Evolutionary conservation across 2,329 filamentous ascomycete genomes (phyloP).

Genomic region (Aspergillus ustus): DNA sequence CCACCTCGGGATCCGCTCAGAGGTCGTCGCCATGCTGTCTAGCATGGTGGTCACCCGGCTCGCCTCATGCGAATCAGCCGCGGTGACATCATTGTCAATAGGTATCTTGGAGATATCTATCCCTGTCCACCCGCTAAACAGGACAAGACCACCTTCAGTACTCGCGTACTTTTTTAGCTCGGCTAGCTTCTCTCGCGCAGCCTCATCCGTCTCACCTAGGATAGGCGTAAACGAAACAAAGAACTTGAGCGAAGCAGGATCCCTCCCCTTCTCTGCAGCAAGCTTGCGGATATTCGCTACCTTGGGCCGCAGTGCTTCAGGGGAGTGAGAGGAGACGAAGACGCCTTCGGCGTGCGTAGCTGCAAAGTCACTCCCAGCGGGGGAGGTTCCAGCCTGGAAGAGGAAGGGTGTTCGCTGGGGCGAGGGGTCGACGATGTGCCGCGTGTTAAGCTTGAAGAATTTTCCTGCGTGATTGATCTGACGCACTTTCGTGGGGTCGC

Average conservation of each 20-base stretch:
- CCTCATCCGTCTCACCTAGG: constrained; percentile 56
- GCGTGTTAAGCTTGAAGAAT: constrained; percentile 53
- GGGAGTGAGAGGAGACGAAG: constrained; percentile 61
- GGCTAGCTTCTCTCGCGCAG: constrained; percentile 58
- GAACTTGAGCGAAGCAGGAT: constrained; percentile 62
- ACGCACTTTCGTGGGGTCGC: constrained; percentile 62
- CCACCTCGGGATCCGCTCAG: constrained; percentile 52
- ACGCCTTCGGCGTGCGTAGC: constrained; percentile 64
- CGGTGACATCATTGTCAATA: constrained; percentile 61
- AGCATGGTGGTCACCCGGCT: constrained; percentile 57
- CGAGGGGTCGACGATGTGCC: constrained; percentile 59
- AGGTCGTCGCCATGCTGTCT: constrained; percentile 55
- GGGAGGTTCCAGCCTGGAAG: constrained; percentile 64
- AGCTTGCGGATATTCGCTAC: constrained; percentile 58
- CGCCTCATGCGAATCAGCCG: constrained; percentile 59
- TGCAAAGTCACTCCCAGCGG: constrained; percentile 61
- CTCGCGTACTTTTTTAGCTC: constrained; percentile 59
- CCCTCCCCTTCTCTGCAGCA: constrained; percentile 57
- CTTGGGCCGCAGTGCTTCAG: constrained; percentile 54
- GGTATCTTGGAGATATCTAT: constrained; percentile 64
- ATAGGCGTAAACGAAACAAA: constrained; percentile 58
- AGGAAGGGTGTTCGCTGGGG: constrained; percentile 62
- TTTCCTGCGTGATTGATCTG: constrained; percentile 65
- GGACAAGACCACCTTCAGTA: constrained; percentile 58
- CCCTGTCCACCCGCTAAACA: constrained; percentile 64